A percentile compares a stretch with the other conserved stretches of the same genome.
These are phyloP conservation scores for Trichosporon sp. DNA, from an alignment of 1,284 basidiomycete species.

Conservation along the genomic window DNA sequence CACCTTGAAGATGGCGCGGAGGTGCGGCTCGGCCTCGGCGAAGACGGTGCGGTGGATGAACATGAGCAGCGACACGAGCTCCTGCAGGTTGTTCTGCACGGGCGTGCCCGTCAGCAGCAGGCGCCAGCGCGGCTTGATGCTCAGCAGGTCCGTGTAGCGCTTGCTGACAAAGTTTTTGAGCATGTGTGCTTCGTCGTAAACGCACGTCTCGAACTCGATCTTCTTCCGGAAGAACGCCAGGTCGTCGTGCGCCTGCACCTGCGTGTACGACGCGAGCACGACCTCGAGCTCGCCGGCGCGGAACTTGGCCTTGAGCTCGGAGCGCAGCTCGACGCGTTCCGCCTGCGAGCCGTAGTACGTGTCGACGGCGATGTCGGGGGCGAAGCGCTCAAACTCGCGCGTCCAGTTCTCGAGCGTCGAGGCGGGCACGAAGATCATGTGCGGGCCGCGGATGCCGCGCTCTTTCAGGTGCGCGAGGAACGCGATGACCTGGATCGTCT, in stretches of 20 bases:
- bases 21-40: slow-evolving; percentile 63
- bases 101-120: slow-evolving; percentile 94
- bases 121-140: slow-evolving; percentile 81
- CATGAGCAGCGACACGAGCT: slow-evolving; percentile 96
- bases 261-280: slow-evolving; percentile 91
- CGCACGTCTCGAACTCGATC: slow-evolving; percentile 88
- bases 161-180: slow-evolving; percentile 97
- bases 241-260: slow-evolving; percentile 81
- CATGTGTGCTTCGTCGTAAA: slow-evolving; percentile 94
- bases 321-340: slow-evolving; percentile 72
- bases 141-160: slow-evolving; percentile 82
- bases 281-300: slow-evolving; percentile 78
- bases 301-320: slow-evolving; percentile 58
- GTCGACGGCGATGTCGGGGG: slow-evolving; percentile 74
- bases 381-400: slow-evolving; percentile 88
- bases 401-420: slow-evolving; percentile 99
- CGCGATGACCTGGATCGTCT: slow-evolving; percentile 86
- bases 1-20: slow-evolving; percentile 95
- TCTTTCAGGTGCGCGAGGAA: slow-evolving; percentile 88
- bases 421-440: slow-evolving; percentile 91
- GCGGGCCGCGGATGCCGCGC: slow-evolving; percentile 70
- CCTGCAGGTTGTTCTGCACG: slow-evolving; percentile 70
- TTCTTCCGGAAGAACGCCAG: slow-evolving; percentile 80
- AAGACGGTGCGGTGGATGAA: slow-evolving; percentile 95
- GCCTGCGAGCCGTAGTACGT: slow-evolving; percentile 92